phyloP scores from a whole-genome alignment of 2,329 filamentous ascomycete genomes.

The Phymatotrichopsis omnivora region DNA sequence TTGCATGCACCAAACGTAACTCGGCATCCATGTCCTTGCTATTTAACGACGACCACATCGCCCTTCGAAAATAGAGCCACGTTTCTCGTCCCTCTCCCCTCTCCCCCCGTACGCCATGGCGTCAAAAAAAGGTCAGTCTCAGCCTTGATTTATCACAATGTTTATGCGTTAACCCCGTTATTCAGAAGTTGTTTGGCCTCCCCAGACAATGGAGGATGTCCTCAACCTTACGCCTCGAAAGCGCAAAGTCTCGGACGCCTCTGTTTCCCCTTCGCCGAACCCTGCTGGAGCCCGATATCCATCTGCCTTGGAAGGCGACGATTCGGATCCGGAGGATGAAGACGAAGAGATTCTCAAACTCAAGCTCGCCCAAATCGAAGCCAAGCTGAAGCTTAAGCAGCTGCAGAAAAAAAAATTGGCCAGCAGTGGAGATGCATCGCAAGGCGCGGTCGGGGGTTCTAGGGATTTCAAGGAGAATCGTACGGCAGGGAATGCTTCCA shows the following conservation, averaged over 20 bases:
- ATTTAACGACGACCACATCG: too few relatives aligned
- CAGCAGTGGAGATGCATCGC: slow-evolving; percentile 1
- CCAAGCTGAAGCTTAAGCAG: slow-evolving; percentile 75
- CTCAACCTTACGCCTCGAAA: slow-evolving; percentile 36
- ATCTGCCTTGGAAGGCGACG: slow-evolving; percentile 45
- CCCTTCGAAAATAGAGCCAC: too few relatives aligned
- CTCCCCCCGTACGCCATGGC: too few relatives aligned
- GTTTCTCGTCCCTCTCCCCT: too few relatives aligned
- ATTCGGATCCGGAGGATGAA: slow-evolving; percentile 47
- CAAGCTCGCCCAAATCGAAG: slow-evolving; percentile 79
- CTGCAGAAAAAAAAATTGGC: slow-evolving; percentile 51
- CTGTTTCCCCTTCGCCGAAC: slow-evolving; percentile 8
- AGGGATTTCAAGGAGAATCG: too few relatives aligned
- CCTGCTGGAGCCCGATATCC: slow-evolving; percentile 58
- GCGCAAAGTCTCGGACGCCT: neutral
- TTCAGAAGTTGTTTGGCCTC: slow-evolving; percentile 47
- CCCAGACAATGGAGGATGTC: slow-evolving; percentile 55
- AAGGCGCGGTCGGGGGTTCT: too few relatives aligned
- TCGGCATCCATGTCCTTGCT: too few relatives aligned
- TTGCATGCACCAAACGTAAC: too few relatives aligned
- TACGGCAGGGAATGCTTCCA: neutral
- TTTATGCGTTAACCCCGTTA: too few relatives aligned
- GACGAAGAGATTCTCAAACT: slow-evolving; percentile 85
- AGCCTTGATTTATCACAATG: too few relatives aligned
- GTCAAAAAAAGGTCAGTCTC: too few relatives aligned